Percentiles rank a stretch among this genome's conserved stretches.
These are phyloP conservation scores for Alloascoidea africana DNA, from an alignment of 805 yeast genomes.

Conservation along the genomic window DNA sequence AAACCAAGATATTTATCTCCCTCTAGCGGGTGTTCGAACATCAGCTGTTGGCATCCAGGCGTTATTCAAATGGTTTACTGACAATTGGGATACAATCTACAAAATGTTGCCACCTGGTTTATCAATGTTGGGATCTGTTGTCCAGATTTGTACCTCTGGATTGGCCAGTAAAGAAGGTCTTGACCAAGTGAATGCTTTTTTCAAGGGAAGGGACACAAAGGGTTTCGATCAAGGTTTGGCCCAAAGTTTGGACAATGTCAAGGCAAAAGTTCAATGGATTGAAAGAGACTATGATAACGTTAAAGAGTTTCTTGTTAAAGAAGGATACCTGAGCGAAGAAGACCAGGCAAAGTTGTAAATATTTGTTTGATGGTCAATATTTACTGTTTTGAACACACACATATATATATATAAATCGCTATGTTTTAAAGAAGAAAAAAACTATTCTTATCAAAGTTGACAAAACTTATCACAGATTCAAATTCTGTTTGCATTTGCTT, in stretches of 20 bases:
- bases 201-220: constrained; percentile 36
- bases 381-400: too few species aligned
- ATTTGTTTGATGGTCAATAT: too few species aligned
- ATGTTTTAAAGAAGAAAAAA: too few species aligned
- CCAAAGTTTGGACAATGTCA: constrained; percentile 45
- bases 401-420: too few species aligned
- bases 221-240: constrained; percentile 54
- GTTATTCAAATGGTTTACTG: constrained; percentile 55
- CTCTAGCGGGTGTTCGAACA: constrained; percentile 57
- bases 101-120: constrained; percentile 67
- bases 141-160: constrained; percentile 42
- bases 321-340: constrained; percentile 18
- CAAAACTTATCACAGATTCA: too few species aligned
- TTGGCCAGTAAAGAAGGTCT: constrained; percentile 41
- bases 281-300: constrained; percentile 36
- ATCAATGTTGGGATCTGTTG: constrained; percentile 66
- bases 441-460: too few species aligned
- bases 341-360: constrained; percentile 2
- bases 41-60: constrained; percentile 51
- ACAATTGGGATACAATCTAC: constrained; percentile 57
- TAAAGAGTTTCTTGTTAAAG: constrained; percentile 29
- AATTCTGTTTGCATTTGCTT: too few species aligned
- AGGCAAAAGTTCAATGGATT: constrained; percentile 43
- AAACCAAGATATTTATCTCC: constrained; percentile 59
- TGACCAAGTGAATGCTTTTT: constrained; percentile 34